Evolutionary conservation across 2,329 filamentous ascomycete species (phyloP), one percentile per base, ranked within the genome.

Genomic region (Plectosphaerella sp.): DNA sequence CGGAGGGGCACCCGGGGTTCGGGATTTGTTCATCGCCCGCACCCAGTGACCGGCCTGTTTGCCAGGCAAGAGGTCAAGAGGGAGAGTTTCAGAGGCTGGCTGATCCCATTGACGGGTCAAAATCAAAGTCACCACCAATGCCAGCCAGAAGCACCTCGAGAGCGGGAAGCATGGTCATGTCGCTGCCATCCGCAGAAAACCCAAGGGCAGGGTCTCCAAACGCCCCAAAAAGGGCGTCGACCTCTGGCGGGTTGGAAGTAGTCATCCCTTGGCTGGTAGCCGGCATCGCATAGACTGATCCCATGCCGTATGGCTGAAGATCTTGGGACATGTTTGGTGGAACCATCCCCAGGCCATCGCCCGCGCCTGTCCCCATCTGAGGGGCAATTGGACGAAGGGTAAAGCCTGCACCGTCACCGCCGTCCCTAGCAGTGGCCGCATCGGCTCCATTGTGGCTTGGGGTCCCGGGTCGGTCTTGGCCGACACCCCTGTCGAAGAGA

Each of bases 91-190:
- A 33, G 28, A 33, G 11, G 28, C 28, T 12, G 28, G 11, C 28
- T 33, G 28, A 12, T 10, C 11, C 28, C 28, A 33, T 33, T 3
- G n/a, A 43, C 11, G 15, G 18, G 7, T 43, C 41, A 20, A 53
- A 57, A 15, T 49, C 47, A 45, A 54, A 56, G 3, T 51, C 51
- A 14, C 45, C 48, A 1, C 51, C 53, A 8, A 66, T 61, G 1
- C 64, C 64, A 8, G 65, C 65, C n/a, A 67, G 51, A 22, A 67
- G 54, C 18, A 65, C 60, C 37, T 67, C 65, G 25, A 67, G 48
- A 12, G 64, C 57, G 5, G 61, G 59, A 16, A 67, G 56, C 45
- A 60, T 57, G 25, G 47, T 55, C 54, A 58, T 57, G 39, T 48
- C 53, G 47, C 48, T 56, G 48, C 48, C 55, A 12, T 52, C 50